Evolutionary conservation across 2,329 filamentous ascomycete genomes (phyloP), one percentile per base, ranked within the genome.

Genomic region (Grosmannia serpens): DNA sequence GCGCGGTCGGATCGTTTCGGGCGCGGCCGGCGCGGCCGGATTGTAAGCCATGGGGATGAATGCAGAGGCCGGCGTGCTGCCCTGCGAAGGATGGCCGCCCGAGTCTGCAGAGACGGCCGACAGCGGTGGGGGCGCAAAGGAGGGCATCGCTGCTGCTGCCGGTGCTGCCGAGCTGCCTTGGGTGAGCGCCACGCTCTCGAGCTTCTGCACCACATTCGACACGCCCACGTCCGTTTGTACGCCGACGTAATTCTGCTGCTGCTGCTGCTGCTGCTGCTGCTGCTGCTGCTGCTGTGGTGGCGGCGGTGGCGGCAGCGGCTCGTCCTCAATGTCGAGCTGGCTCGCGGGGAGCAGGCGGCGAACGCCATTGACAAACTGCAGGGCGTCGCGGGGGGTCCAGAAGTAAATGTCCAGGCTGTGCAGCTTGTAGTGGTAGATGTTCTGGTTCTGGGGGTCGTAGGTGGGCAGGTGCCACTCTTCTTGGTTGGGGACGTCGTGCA

Each of bases 391-490:
- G 61, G 83, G 81, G 0, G 84, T 89, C 86, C 87, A 91, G 67
- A 91, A 87, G 73, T 92, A 92, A 17, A 91, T 74, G 67, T 91
- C 88, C 59, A 91, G 69, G 0, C 85, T 86, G 68, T 89, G 84
- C 9, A 92, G 78, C 68, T 83, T 84, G 73, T 90, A 90, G 75
- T 90, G 82, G 69, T 90, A 91, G 69, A 87, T 89, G 68, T 81
- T 84, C 70, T 91, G 83, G 70, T 89, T 89, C 55, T 77, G 78
- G 2, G 83, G 82, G 69, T 91, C 87, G 68, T 80, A 87, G 0
- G 83, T 84, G 2, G 87, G 87, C 8, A 91, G 77, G 70, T 89
- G 86, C 88, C 88, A 91, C 69, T 90, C 77, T 62, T 79, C 79
- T 53, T 74, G 73, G 62, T 80, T 70, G 58, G 74, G 67, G 60